Evolutionary conservation across 768 basidiomycete species (phyloP), one percentile per base, ranked within the genome.

Genomic region (Suillus tomentosus): DNA sequence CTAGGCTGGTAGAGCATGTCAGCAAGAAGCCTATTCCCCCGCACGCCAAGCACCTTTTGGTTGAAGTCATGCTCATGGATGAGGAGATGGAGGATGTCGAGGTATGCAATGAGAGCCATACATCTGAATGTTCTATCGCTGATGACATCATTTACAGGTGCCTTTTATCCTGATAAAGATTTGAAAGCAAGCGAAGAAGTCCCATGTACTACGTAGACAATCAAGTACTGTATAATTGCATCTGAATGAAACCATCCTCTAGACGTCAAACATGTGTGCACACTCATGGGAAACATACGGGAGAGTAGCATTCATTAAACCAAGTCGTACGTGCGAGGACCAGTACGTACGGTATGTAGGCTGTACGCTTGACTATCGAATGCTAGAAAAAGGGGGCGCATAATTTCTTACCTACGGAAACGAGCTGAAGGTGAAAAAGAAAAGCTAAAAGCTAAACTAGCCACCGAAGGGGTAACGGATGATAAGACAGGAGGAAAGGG

Each of bases 61-160:
- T 95, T 15, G 97, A 98, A 78, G 87, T 98, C 56, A 96, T 99
- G 94, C 91, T 91, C 31, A 87, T 85, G 63, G 96, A 98, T 71
- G 94, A 94, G 72, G 85, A 92, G 14, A 94, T 86, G 60, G 96
- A 98, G 76, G 96, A 98, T 72, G 95, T 99, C 22, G 96, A 99
- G 83, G 95, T 92, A 69, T 62, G 11, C 34, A 11, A 31, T 13
- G 10, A 42, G 40, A 58, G 10, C 39, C 11, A 58, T 31, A 14
- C 42, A 27, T 58, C 19, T 19, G n/a, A 10, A 27, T 3, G 11
- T 42, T 14, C 13, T 22, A 15, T 31, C 19, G 62, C 61, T 61
- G 62, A 57, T 53, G 22, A 34, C 61, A 5, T 17, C 61, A 5
- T 17, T 42, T 42, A 1, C 65, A 92, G 91, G 90, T 95, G 27